Evolutionary conservation across 768 basidiomycete species (phyloP), one percentile per base, ranked within the genome.

Genomic region (Boletus vinaceobasis): DNA sequence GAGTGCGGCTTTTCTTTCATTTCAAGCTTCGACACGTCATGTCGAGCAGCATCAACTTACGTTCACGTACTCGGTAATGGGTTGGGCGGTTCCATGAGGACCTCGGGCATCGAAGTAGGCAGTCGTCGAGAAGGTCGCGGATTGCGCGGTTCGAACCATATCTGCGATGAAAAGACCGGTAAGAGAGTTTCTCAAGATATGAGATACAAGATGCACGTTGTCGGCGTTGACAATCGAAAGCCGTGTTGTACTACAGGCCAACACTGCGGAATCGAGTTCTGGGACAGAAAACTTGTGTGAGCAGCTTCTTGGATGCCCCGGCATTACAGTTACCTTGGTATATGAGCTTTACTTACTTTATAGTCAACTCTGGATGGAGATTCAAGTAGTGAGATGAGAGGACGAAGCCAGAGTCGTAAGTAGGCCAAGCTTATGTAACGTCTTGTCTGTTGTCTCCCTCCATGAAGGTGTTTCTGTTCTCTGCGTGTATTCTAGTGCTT

Each of bases 41-140:
- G 5, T 35, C 31, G 42, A n/a, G 45, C 17, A 43, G 42, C 26
- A 31, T 43, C 21, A 43, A 74, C 84, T 65, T 74, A 90, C 89
- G 69, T 90, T 83, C 31, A 91, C 82, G 27, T 80, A 78, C 68
- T 91, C 86, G n/a, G 86, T 84, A 55, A 91, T 88, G 42, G 89
- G 88, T 62, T 89, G 81, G 9, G 90, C 87, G 44, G 79, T 80
- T 1, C 88, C 89, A 65, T 86, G 77, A 9, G 70, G 55, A 3
- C 89, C 89, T 52, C 88, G 80, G 65, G 91, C 88, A 58, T 83
- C 81, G 65, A 93, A 92, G 73, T 88, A 90, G 3, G 86, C 72
- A 11, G 82, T 77, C 26, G 85, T 77, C 0, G 90, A 91, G 72
- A 91, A 91, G 1, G 89, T 88, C 13, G 71, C 71, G 6, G 74